Conservation (phyloP, 1,284 basidiomycete species). For the Ganoderma lingzhi region DNA sequence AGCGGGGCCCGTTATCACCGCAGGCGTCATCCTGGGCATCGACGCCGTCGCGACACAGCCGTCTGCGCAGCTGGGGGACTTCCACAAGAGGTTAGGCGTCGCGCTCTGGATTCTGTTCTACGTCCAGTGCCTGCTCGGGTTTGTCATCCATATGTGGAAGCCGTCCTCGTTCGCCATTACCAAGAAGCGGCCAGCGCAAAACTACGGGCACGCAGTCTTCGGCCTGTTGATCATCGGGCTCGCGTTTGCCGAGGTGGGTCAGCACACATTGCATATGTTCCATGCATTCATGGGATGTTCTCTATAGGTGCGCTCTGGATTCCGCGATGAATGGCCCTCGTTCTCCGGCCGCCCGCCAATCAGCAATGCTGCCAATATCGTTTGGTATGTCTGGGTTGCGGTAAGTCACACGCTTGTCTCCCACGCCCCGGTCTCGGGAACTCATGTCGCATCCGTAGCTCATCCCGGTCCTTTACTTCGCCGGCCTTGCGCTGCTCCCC, state of each 20-base stretch:
- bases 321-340: conserved; percentile 54
- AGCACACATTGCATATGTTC: neutral
- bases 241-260: conserved; percentile 59
- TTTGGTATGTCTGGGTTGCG: conserved; percentile 62
- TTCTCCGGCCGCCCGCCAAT: conserved; percentile 49
- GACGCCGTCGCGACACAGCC: conserved; percentile 50
- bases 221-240: conserved; percentile 60
- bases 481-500: conserved; percentile 55
- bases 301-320: conserved; percentile 57
- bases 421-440: conserved; percentile 1
- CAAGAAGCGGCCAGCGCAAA: conserved; percentile 57
- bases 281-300: neutral
- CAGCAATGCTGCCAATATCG: conserved; percentile 48
- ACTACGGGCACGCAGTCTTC: conserved; percentile 64
- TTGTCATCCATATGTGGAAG: conserved; percentile 66
- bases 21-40: conserved; percentile 60
- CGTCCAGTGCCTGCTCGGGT: conserved; percentile 63
- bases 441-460: conserved; percentile 41
- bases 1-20: conserved; percentile 56
- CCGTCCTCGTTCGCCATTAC: conserved; percentile 41
- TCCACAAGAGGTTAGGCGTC: conserved; percentile 68
- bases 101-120: conserved; percentile 68
- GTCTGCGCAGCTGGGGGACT: conserved; percentile 52
- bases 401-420: conserved; percentile 46
- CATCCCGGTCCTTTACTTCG: conserved; percentile 53